These are phyloP conservation scores for Carnegiea gigantea DNA, from an alignment of 179 eudicot genomes.

Conservation along the genomic window DNA sequence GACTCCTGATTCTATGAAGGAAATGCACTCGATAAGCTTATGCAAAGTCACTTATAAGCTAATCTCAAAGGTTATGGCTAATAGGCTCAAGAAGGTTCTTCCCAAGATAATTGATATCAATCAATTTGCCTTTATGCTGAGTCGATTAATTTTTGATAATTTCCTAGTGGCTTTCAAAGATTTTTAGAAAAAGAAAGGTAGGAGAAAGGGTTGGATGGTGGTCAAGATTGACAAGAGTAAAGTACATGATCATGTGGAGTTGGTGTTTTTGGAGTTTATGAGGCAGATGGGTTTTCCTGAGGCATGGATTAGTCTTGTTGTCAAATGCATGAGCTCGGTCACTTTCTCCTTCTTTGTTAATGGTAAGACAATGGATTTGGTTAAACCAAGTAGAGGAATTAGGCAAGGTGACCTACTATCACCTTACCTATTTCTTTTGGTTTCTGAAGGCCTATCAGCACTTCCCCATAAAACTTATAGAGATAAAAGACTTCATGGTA, in stretches of 20 bases:
- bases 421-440: neutral
- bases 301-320: neutral
- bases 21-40: neutral
- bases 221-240: no score
- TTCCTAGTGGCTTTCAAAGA: neutral
- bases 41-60: neutral
- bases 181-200: neutral
- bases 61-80: neutral
- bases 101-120: no score
- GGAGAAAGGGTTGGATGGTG: neutral
- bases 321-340: neutral
- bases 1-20: no score
- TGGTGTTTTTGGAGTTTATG: no score
- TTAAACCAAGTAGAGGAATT: neutral
- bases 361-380: neutral
- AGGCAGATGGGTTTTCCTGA: neutral
- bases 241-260: no score
- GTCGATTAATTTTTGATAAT: neutral
- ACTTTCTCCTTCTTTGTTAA: neutral
- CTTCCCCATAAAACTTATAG: neutral
- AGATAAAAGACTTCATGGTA: neutral
- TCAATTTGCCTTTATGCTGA: neutral
- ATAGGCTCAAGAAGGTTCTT: neutral
- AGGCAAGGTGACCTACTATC: neutral
- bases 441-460: neutral